A percentile compares a stretch with the other conserved stretches of the same genome.
Conservation (phyloP, 495 filamentous ascomycete genomes). For the Aspergillus avenaceus region DNA sequence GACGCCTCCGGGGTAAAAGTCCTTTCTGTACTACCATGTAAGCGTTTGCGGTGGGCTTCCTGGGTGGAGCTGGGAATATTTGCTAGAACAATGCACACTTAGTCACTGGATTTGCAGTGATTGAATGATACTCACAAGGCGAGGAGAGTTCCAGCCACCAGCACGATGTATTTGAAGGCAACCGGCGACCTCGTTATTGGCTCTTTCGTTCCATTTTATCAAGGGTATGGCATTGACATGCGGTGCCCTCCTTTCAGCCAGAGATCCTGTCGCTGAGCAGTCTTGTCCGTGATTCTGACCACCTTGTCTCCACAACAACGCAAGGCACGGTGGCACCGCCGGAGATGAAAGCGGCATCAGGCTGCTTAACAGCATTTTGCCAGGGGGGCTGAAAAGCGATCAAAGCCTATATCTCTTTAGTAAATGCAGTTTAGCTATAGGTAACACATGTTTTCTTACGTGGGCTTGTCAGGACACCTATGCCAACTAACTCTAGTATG, state of each 20-base stretch:
- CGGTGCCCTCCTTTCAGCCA: not conserved
- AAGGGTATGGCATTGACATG: not conserved
- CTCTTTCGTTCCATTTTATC: not conserved
- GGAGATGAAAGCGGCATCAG: too few species aligned
- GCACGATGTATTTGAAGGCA: not conserved
- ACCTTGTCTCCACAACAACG: too few species aligned
- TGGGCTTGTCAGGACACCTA: too few species aligned
- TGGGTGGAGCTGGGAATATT: not conserved
- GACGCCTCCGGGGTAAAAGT: not conserved
- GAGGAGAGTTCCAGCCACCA: too few species aligned
- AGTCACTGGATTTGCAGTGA: not conserved
- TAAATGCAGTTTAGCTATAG: too few species aligned
- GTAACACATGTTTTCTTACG: too few species aligned
- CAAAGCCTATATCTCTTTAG: too few species aligned
- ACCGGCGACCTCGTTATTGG: not conserved
- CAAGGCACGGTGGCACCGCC: too few species aligned
- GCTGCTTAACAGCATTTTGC: too few species aligned
- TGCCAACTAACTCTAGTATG: too few species aligned
- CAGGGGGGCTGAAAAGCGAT: too few species aligned
- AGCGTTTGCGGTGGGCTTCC: not conserved
- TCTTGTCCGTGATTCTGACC: not conserved
- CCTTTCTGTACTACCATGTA: not conserved
- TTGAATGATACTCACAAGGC: not conserved
- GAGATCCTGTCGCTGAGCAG: not conserved
- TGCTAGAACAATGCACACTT: not conserved